These are phyloP conservation scores for Karstenula rhodostoma DNA, from an alignment of 2,329 filamentous ascomycete species.

Conservation along the genomic window DNA sequence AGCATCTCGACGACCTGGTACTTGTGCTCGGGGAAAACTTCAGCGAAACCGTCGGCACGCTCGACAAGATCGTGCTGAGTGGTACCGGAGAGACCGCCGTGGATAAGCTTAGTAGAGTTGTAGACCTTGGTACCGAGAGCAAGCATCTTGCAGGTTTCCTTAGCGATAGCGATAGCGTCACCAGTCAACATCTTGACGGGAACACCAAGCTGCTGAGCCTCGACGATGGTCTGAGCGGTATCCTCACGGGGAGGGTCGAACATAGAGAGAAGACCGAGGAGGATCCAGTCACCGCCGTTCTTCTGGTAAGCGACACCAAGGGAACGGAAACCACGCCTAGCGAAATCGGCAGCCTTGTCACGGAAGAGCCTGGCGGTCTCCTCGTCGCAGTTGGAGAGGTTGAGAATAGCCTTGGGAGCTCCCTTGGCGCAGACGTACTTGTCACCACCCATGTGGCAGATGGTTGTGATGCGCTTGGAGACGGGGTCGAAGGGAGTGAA, in stretches of 20 bases:
- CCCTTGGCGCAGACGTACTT: conserved; percentile 78
- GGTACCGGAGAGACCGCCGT: conserved; percentile 76
- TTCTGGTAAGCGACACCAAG: conserved; percentile 82
- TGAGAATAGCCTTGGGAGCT: conserved; percentile 77
- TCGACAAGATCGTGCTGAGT: conserved; percentile 80
- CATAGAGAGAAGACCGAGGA: conserved; percentile 80
- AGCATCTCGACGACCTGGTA: conserved; percentile 80
- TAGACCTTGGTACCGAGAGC: conserved; percentile 82
- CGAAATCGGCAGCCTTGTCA: conserved; percentile 77
- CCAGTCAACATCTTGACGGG: conserved; percentile 84
- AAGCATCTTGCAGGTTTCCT: conserved; percentile 85
- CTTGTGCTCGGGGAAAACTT: conserved; percentile 79
- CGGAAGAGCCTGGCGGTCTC: conserved; percentile 73
- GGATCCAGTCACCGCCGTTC: conserved; percentile 76
- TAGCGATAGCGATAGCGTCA: conserved; percentile 80
- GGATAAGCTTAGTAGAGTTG: conserved; percentile 79
- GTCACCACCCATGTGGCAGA: conserved; percentile 74
- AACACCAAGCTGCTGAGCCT: conserved; percentile 78
- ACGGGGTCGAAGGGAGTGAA: conserved; percentile 82
- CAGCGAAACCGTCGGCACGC: conserved; percentile 76
- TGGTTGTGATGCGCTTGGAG: conserved; percentile 78
- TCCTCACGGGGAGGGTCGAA: conserved; percentile 82
- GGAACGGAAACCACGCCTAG: conserved; percentile 80
- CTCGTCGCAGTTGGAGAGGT: conserved; percentile 72
- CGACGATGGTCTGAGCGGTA: conserved; percentile 79